phyloP scores from a whole-genome alignment of 176 grass and related monocot genomes.

The Dendrocalamus sinicus region DNA sequence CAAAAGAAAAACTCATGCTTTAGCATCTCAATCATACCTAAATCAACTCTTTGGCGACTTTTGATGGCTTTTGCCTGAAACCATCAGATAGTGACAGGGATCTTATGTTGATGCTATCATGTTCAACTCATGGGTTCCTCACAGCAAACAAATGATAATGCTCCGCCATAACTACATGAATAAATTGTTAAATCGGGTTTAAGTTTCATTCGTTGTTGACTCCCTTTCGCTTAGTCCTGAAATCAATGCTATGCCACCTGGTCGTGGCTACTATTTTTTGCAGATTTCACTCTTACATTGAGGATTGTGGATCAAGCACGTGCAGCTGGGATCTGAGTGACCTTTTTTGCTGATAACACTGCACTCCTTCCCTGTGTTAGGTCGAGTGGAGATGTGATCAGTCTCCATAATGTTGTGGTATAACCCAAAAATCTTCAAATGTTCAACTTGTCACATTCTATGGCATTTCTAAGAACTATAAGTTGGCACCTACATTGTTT shows the following conservation, averaged over 20 bases:
- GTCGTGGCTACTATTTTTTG: constrained; percentile 10
- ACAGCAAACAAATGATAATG: not conserved
- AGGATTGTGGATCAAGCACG: constrained; percentile 71
- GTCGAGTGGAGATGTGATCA: constrained; percentile 74
- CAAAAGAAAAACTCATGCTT: constrained; percentile 16
- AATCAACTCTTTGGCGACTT: not conserved
- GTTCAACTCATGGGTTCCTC: not conserved
- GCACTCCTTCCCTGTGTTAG: constrained; percentile 60
- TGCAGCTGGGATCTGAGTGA: constrained; percentile 57
- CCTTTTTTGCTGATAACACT: constrained; percentile 60
- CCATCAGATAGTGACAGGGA: not conserved
- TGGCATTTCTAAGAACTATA: not conserved
- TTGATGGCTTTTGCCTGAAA: not conserved
- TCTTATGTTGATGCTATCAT: not conserved
- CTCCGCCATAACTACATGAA: not conserved
- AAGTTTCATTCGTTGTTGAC: not conserved
- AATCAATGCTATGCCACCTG: not conserved
- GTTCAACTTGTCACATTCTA: constrained; percentile 38
- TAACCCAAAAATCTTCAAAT: constrained; percentile 33
- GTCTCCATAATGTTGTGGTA: constrained; percentile 78
- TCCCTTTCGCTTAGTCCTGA: not conserved
- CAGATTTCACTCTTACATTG: constrained; percentile 75
- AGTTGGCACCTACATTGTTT: constrained; percentile 12
- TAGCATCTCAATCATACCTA: not conserved
- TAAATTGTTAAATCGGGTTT: not conserved